Evolutionary conservation across 345 rosid genomes (phyloP).

Genomic region (Eucalyptus regnans): DNA sequence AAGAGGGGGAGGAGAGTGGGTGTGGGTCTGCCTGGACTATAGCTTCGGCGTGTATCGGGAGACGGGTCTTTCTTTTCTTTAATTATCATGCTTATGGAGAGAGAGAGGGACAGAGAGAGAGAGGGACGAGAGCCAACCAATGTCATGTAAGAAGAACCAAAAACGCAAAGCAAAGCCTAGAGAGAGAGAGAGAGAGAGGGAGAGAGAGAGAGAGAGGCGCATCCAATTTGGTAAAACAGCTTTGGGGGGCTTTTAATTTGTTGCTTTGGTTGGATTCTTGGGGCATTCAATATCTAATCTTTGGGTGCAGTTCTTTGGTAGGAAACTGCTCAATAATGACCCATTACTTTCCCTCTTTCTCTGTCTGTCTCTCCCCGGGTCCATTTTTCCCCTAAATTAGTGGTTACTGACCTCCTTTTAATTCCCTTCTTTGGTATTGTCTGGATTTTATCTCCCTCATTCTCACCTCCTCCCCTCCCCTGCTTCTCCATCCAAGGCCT

Average conservation of each 20-base stretch:
- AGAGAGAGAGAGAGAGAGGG: background rate
- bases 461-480: background rate
- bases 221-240: background rate
- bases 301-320: background rate
- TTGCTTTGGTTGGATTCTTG: background rate
- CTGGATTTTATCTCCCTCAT: background rate
- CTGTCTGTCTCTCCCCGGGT: background rate
- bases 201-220: background rate
- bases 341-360: background rate
- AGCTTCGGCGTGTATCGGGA: slow-evolving; percentile 15
- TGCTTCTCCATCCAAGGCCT: background rate
- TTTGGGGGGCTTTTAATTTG: background rate
- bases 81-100: background rate
- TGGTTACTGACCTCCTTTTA: background rate
- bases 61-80: background rate
- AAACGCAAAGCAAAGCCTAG: background rate
- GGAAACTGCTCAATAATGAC: background rate
- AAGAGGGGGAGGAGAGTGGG: background rate
- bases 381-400: background rate
- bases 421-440: background rate
- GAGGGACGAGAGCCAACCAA: background rate
- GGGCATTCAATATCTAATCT: background rate
- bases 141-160: background rate
- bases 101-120: background rate
- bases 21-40: background rate